A percentile compares a stretch with the other conserved stretches of the same genome.
Evolutionary conservation across 352 stramenopile genomes (phyloP).

Genomic region (Phytophthora multivora): DNA sequence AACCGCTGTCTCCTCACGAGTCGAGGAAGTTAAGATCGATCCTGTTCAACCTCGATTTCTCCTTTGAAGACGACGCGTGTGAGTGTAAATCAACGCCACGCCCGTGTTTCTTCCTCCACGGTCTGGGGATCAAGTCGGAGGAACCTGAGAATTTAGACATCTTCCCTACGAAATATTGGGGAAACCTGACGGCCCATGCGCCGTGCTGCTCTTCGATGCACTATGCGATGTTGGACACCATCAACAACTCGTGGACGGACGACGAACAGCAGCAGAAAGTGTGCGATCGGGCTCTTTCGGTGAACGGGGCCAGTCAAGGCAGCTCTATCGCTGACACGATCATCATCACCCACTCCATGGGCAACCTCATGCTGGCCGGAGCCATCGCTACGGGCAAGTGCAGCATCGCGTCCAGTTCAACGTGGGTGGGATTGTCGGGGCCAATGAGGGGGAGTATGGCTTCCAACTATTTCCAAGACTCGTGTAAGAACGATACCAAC

Average conservation of each 20-base stretch:
- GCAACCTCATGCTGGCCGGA: constrained; percentile 37
- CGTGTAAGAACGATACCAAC: constrained; percentile 35
- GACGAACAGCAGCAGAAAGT: constrained; percentile 37
- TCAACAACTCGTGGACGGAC: constrained; percentile 41
- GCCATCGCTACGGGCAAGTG: constrained; percentile 33
- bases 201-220: constrained; percentile 45
- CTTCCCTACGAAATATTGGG: constrained; percentile 33
- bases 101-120: constrained; percentile 32
- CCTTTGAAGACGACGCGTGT: background rate
- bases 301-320: constrained; percentile 22
- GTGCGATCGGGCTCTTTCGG: constrained; percentile 28
- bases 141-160: constrained; percentile 13
- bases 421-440: constrained; percentile 40
- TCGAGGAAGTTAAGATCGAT: constrained; percentile 2
- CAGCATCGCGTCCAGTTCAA: constrained; percentile 24
- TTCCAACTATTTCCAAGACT: constrained; percentile 44
- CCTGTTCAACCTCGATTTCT: constrained; percentile 23
- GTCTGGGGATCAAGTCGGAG: constrained; percentile 19
- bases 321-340: constrained; percentile 38
- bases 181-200: constrained; percentile 34
- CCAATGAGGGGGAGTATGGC: constrained; percentile 52
- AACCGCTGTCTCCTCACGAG: background rate
- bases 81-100: constrained; percentile 23
- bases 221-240: constrained; percentile 40
- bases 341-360: constrained; percentile 52